Base-by-base conservation (phyloP, 306 rosid species). In the Pachyrhizus erosus region DNA sequence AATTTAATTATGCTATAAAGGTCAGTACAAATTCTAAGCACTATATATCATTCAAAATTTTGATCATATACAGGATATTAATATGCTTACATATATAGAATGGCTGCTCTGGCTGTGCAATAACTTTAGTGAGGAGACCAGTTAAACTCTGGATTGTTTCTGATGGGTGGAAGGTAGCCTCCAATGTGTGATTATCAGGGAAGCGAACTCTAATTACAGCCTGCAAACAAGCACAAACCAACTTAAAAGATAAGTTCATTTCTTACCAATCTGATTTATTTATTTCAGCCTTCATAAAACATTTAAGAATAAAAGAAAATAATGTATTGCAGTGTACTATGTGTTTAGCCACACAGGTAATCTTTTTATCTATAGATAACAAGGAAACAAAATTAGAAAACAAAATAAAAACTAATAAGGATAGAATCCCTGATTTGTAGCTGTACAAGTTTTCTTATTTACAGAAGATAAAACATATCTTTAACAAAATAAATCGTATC, bases 151-250 rank as follows among this genome's bases (percentile, higher is more conserved):
- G 94, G 80, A 96, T 45, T 65, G 90, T 92, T 79, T 96, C 99
- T 2, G 97, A 90, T 66, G 98, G 89, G 82, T 91, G 96, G 83
- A 96, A 96, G 21, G 86, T 85, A 68, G 85, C 94, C 93, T 96
- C 99, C 51, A 93, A 88, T 33, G 99, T 96, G 86, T 86, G 90
- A 82, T 93, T 91, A 84, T 96, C 99, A 11, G 98, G 98, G 86
- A 96, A 93, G 29, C 98, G 90, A 79, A 91, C 88, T 88, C 99
- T 90, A 52, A 96, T 85, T n/a, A 89, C 88, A 33, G 92, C 92
- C 99, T 96, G 90, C 88, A 87, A 42, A 76, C 72, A 85, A 61
- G 21, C 48, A 17, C 67, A 60, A 31, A 80, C 42, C 51, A 83
- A 83, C 73, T 69, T 43, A 61, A 27, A 61, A 54, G 13, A 77